Evolutionary conservation across 2,329 filamentous ascomycete genomes (phyloP).

Genomic region (Calonectria crousiana): DNA sequence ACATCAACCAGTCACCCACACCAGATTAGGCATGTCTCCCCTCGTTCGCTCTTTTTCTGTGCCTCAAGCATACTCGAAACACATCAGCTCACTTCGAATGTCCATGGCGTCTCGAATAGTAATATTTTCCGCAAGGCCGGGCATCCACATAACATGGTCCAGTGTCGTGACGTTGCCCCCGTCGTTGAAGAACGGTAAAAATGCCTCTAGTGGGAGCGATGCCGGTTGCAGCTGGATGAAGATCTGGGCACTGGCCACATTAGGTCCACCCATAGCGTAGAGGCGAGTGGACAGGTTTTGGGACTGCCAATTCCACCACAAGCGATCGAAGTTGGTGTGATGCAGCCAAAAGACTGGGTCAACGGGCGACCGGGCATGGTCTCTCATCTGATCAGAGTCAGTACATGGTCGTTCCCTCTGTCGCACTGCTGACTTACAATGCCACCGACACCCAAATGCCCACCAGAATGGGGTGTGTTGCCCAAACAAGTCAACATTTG

Average conservation of each 20-base stretch:
- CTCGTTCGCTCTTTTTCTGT: background rate
- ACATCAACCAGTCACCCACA: too few relatives aligned
- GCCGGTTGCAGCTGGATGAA: background rate
- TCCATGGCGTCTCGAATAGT: background rate
- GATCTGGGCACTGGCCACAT: background rate
- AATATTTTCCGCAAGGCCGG: background rate
- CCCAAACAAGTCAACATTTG: background rate
- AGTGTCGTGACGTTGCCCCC: background rate
- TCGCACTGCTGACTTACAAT: background rate
- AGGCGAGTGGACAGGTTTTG: background rate
- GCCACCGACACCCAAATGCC: background rate
- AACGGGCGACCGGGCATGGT: background rate
- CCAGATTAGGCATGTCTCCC: too few relatives aligned
- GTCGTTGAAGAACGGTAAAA: background rate
- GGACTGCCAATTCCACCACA: background rate
- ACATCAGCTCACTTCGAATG: background rate
- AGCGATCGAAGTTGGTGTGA: background rate
- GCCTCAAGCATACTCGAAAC: background rate
- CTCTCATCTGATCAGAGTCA: background rate
- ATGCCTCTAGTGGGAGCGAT: background rate
- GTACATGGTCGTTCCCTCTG: background rate
- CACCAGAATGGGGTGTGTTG: background rate
- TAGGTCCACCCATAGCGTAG: background rate
- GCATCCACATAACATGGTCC: background rate
- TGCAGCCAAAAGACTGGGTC: background rate